Evolutionary conservation across 441 rosid species (phyloP), one percentile per base, ranked within the genome.

Genomic region (Bruguiera hainesii): DNA sequence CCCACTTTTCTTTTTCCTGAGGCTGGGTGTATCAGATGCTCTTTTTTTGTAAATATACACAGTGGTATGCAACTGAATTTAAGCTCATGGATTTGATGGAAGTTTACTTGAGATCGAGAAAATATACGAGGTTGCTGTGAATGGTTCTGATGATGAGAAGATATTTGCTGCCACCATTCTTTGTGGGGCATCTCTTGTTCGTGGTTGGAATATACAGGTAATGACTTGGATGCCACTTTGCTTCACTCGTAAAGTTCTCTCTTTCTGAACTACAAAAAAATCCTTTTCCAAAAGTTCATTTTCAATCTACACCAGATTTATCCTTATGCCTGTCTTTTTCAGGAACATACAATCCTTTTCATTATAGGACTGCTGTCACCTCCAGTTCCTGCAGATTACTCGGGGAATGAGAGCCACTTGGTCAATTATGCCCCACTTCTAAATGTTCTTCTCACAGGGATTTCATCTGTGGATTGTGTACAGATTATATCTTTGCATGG

Each of bases 201-300:
- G 98, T 75, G 98, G 98, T 76, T 96, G 99, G 99, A 89, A 85
- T 75, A 68, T 90, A 78, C 99, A 93, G 92, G 99, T 90, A 84
- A 74, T 78, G 48, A 58, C 35, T 60, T 71, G 70, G 71, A 57
- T 29, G 53, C 19, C 31, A 11, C 46, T 53, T 49, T 39, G 26
- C 60, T 64, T 42, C 37, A 62, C 53, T 3, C 26, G 5, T 3
- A 13, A 42, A 13, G 13, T 13, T 42, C 48, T 42, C 4, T 1
- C 48, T 42, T 13, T 13, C 15, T 42, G 48, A 13, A 42, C 28
- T 19, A 21, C 57, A 53, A 21, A 21, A 21, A 33, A 20, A 21
- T 21, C 57, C 29, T 53, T 11, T 53, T 13, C 18, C 18, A 11
- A 13, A 42, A 42, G 57, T 53, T 53, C 15, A 53, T 21, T 53